These are phyloP conservation scores for Ophiosphaerella korrae DNA, from an alignment of 2,329 filamentous ascomycete genomes.

Conservation along the genomic window DNA sequence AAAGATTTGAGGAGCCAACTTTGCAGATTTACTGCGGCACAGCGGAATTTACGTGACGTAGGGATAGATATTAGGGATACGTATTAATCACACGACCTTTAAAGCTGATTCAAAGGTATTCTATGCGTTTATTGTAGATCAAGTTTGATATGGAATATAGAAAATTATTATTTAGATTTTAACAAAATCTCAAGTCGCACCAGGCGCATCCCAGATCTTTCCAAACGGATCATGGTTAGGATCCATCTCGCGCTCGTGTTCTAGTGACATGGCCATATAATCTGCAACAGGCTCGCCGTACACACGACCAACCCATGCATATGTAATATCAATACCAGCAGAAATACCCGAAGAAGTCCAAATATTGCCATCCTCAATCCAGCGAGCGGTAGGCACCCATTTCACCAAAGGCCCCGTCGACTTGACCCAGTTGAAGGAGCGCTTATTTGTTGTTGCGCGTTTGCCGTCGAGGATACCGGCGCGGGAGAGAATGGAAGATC, in stretches of 20 bases:
- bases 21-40: too few species aligned
- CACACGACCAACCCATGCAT: slow-evolving; percentile 59
- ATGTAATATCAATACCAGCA: slow-evolving; percentile 65
- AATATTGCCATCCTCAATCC: slow-evolving; percentile 68
- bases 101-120: too few species aligned
- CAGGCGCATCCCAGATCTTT: slow-evolving; percentile 30
- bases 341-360: slow-evolving; percentile 68
- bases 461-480: slow-evolving; percentile 65
- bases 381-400: slow-evolving; percentile 63
- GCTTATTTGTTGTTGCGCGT: slow-evolving; percentile 70
- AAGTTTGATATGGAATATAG: not conserved
- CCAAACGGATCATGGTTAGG: slow-evolving; percentile 61
- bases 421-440: slow-evolving; percentile 55
- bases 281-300: slow-evolving; percentile 61
- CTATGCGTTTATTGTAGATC: too few species aligned
- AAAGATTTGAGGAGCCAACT: too few species aligned
- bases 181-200: not conserved
- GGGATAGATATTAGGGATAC: too few species aligned
- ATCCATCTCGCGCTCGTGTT: slow-evolving; percentile 62
- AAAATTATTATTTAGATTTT: not conserved
- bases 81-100: too few species aligned
- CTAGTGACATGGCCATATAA: slow-evolving; percentile 55
- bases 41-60: too few species aligned
- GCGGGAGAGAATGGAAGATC: slow-evolving; percentile 61
- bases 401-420: slow-evolving; percentile 55